phyloP scores from a whole-genome alignment of 176 grass and related monocot species.

The Saccharum officinarum region DNA sequence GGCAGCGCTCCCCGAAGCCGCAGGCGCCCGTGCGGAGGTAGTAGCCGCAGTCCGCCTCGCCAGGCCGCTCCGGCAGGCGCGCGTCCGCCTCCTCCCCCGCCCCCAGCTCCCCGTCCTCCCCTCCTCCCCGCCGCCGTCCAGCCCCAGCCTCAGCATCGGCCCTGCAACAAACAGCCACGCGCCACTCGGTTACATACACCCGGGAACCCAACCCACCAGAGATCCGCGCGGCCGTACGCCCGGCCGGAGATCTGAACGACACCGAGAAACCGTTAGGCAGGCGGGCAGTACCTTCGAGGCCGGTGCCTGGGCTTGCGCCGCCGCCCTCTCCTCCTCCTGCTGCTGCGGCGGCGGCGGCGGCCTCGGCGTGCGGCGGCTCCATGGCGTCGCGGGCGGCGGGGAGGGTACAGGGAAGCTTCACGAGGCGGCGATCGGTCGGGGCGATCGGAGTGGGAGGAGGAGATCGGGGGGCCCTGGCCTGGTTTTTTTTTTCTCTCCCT shows the following conservation, averaged over 20 bases:
- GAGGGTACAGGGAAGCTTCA: conserved; percentile 34
- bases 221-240: conserved; percentile 27
- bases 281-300: conserved; percentile 59
- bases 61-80: conserved; percentile 73
- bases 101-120: conserved; percentile 20
- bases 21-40: conserved; percentile 89
- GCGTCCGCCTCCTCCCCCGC: conserved; percentile 23
- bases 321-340: conserved; percentile 25
- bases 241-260: conserved; percentile 21
- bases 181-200: background rate
- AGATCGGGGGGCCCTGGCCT: conserved; percentile 38
- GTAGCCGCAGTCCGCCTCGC: conserved; percentile 76
- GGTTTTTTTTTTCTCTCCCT: conserved; percentile 18
- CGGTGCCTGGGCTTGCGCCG: conserved; percentile 47
- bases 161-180: conserved; percentile 47
- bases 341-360: background rate
- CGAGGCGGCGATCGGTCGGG: conserved; percentile 36
- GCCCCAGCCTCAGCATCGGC: conserved; percentile 71
- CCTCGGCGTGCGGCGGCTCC: conserved; percentile 17
- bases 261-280: too few species aligned
- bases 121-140: conserved; percentile 45
- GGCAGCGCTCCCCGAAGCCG: conserved; percentile 87
- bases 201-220: background rate
- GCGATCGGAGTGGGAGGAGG: conserved; percentile 40
- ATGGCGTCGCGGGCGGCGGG: conserved; percentile 25